Evolutionary conservation across 1,139 yeast genomes (phyloP), one percentile per base, ranked within the genome.

Genomic region (Kodamaea arcana): DNA sequence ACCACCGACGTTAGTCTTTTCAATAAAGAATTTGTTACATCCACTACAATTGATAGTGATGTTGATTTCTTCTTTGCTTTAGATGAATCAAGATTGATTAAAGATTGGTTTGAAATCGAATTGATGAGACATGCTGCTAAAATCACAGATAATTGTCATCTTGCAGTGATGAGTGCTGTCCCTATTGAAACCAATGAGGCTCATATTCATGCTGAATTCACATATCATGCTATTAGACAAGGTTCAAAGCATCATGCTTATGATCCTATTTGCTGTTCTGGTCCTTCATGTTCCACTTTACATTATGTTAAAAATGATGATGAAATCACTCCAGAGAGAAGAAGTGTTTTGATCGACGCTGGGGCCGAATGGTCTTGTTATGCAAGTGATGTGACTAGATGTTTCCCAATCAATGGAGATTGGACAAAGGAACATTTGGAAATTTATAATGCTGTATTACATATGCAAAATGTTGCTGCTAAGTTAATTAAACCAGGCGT

Each of bases 291-390:
- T 54, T 87, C 95, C 16, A 87, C 96, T 3, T 72, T 92, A 44
- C 98, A 92, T 58, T 92, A 90, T 56, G 80, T 84, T 13, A 82
- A 80, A 52, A 92, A 92, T 52, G 94, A 88, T 50, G 88, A 82
- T 39, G 71, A 70, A 2, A 57, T 80, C 36, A 74, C 73, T 4
- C 39, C 44, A 2, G 73, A 75, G 46, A 80, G 76, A 40, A 55
- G 57, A 34, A 73, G 92, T 4, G 74, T 92, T 10, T 72, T 92
- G 42, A 81, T 92, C 40, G 98, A 92, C 61, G 97, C 97, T 4
- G 98, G 98, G 34, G 95, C 96, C 6, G 97, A 90, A 64, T 90
- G 97, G 96, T 76, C 78, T 44, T 78, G 87, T 53, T 92, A 92
- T 58, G 92, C 96, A 4, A 73, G 90, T 32, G 98, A 92, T 55